Evolutionary conservation across 2,329 filamentous ascomycete species (phyloP).

Genomic region (Penicillium oxalicum): DNA sequence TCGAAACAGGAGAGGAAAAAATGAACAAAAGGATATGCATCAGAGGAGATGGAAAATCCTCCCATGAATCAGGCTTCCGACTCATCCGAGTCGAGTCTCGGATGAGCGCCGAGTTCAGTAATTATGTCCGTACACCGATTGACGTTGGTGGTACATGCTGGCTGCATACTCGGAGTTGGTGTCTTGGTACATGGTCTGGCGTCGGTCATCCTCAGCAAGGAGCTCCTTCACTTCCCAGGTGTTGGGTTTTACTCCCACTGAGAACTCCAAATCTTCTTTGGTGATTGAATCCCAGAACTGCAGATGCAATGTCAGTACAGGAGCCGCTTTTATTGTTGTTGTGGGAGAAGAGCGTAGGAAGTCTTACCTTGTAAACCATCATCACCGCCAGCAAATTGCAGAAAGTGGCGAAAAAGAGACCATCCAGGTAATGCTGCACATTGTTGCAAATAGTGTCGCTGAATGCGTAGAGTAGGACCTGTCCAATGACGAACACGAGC

Average conservation of each 20-base stretch:
- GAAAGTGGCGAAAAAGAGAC: conserved; percentile 86
- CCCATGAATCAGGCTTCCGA: too few species aligned
- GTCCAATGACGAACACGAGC: conserved; percentile 85
- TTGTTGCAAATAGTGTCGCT: conserved; percentile 76
- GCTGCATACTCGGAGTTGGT: conserved; percentile 41
- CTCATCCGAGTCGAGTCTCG: too few species aligned
- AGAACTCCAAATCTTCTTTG: conserved; percentile 96
- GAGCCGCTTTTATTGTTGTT: too few species aligned
- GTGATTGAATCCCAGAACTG: conserved; percentile 99
- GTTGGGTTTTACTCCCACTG: conserved; percentile 87
- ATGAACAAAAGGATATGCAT: too few species aligned
- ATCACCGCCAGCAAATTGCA: conserved; percentile 93
- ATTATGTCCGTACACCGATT: conserved; percentile 34
- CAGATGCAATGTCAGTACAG: conserved; percentile 23
- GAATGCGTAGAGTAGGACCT: conserved; percentile 88
- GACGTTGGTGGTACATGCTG: conserved; percentile 40
- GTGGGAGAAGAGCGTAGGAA: not conserved
- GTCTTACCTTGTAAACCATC: conserved; percentile 95
- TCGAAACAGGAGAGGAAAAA: too few species aligned
- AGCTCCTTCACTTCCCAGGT: conserved; percentile 98
- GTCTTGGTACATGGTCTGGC: conserved; percentile 65
- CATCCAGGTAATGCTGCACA: conserved; percentile 87
- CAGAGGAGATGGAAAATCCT: too few species aligned
- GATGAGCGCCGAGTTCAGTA: conserved; percentile 18
- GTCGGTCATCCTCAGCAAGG: conserved; percentile 71